Conservation (phyloP, 2,329 filamentous ascomycete genomes). For the Botryotinia calthae region DNA sequence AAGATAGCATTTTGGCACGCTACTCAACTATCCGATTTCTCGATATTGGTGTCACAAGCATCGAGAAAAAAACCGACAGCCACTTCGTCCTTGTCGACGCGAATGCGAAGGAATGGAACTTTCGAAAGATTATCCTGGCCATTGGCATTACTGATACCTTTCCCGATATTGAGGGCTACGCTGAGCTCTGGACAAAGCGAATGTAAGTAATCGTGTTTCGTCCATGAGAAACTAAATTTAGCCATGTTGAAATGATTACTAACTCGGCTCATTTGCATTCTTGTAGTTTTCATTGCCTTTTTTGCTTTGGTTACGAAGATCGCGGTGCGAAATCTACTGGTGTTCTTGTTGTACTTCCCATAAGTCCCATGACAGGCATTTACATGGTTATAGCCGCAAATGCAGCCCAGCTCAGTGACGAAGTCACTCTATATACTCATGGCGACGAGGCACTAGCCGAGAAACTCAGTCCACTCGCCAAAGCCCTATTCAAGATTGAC, state of each 20-base stretch:
- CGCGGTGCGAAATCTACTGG: constrained; percentile 47
- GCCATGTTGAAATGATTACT: no score
- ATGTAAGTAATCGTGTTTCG: constrained; percentile 18
- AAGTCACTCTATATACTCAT: constrained; percentile 52
- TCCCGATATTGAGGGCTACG: constrained; percentile 53
- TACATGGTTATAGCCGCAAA: constrained; percentile 44
- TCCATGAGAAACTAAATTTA: background rate
- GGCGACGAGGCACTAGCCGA: constrained; percentile 36
- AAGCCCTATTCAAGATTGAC: constrained; percentile 4
- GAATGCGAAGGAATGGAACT: constrained; percentile 44
- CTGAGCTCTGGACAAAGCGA: constrained; percentile 49
- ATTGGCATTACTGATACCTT: constrained; percentile 52
- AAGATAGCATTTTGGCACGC: constrained; percentile 38
- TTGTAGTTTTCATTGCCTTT: constrained; percentile 54
- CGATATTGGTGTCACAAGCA: constrained; percentile 29
- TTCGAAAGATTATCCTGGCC: constrained; percentile 54
- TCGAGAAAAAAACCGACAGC: constrained; percentile 23
- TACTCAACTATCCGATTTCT: constrained; percentile 41
- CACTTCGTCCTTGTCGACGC: constrained; percentile 44
- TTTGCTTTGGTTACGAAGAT: constrained; percentile 59
- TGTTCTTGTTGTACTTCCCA: constrained; percentile 44
- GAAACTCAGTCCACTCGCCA: background rate
- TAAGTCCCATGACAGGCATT: constrained; percentile 34
- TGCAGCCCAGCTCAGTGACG: constrained; percentile 44
- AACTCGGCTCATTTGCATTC: no score